phyloP scores from a whole-genome alignment of 2,329 filamentous ascomycete genomes.

The Polytolypa hystricis region DNA sequence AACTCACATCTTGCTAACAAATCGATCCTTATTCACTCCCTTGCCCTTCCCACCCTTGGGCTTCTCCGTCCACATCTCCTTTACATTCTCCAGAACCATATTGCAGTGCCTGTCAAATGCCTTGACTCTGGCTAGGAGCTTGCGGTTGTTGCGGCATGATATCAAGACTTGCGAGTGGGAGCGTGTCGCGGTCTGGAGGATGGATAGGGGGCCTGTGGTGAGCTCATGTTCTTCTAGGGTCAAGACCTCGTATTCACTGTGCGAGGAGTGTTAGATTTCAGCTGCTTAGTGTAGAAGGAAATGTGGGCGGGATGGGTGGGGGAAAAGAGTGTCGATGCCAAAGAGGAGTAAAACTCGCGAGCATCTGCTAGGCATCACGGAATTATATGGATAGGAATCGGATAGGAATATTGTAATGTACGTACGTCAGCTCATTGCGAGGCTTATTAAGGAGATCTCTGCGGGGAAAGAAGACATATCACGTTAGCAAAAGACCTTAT shows the following conservation, averaged over 20 bases:
- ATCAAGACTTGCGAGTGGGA: conserved; percentile 94
- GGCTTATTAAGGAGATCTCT: conserved; percentile 86
- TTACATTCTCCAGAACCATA: conserved; percentile 95
- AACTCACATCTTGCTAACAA: conserved; percentile 90
- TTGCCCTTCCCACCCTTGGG: conserved; percentile 78
- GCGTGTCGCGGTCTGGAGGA: conserved; percentile 92
- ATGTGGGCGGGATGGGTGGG: conserved; percentile 11
- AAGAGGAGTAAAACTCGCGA: too few relatives aligned
- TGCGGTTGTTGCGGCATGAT: conserved; percentile 95
- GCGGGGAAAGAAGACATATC: conserved; percentile 20
- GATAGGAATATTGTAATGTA: too few relatives aligned
- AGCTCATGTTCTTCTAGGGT: conserved; percentile 72
- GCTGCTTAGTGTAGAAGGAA: conserved; percentile 3
- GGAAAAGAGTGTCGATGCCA: background rate
- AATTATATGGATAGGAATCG: too few relatives aligned
- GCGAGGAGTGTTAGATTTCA: conserved; percentile 13
- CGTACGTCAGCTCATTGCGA: conserved; percentile 82
- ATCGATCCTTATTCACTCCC: conserved; percentile 95
- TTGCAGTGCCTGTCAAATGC: conserved; percentile 98
- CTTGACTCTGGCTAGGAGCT: conserved; percentile 92
- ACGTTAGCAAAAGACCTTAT: conserved; percentile 5
- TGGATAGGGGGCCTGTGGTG: conserved; percentile 71
- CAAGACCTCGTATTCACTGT: conserved; percentile 80
- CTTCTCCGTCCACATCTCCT: conserved; percentile 99
- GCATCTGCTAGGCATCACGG: too few relatives aligned